Evolutionary conservation across 768 basidiomycete species (phyloP), one percentile per base, ranked within the genome.

Genomic region (Suillus plorans): DNA sequence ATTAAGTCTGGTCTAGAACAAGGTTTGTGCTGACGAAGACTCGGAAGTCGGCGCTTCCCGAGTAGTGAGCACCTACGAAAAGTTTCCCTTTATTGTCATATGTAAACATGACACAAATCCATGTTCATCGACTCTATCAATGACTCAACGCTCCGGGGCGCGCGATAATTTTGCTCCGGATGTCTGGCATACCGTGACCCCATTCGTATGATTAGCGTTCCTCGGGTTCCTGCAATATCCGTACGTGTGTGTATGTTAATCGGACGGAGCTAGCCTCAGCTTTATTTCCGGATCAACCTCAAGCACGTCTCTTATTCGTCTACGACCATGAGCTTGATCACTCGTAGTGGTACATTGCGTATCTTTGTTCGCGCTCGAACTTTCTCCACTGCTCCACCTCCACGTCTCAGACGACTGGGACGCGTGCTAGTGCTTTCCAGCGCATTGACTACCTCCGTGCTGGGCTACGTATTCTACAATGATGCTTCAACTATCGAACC

Each of bases 371-470:
- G 28, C 28, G 18, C 39, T 42, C 58, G 58, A 59, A 14, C 41
- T 28, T 42, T 59, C 25, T 59, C 58, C 42, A 42, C 41, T 31
- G 37, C 16, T 31, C 28, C 41, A 28, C 58, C 41, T 42, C 25
- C 22, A 42, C 58, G 41, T 28, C 12, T 5, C 41, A 59, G 39
- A 39, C 41, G 41, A 42, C 28, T 20, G 18, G 10, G 18, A 28
- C 58, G 41, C 10, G 6, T 59, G 41, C 41, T 59, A 25, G 58
- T 59, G 41, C 41, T 59, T 59, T 59, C 58, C 28, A 42, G 58
- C 18, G 58, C 58, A 20, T 59, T 59, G 41, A 31, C 41, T 16
- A 59, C 41, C 39, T 42, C 58, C 6, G 25, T 28, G 28, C 14
- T 59, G 25, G 25, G 58, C 28, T 59, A 42, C 28, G 28, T 28